Conservation (phyloP, 345 rosid genomes). For the Citrus trifoliata region DNA sequence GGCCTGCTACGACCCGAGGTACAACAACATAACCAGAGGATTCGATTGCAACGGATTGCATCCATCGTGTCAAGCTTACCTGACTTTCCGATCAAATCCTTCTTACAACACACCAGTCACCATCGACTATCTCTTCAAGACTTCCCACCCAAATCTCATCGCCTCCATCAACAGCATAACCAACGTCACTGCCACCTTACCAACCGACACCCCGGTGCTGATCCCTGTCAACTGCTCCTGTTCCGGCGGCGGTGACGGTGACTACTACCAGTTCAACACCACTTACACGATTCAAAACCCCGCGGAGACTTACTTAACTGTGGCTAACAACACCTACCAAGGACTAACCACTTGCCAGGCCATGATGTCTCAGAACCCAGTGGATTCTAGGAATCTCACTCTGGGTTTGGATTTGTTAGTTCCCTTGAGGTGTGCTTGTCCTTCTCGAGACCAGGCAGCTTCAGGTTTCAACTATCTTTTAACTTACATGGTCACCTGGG, state of each 20-base stretch:
- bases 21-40: constrained; percentile 46
- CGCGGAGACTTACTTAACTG: constrained; percentile 37
- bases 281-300: constrained; percentile 26
- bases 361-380: constrained; percentile 58
- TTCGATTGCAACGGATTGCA: constrained; percentile 44
- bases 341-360: constrained; percentile 92
- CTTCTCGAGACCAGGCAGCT: constrained; percentile 52
- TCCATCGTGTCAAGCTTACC: constrained; percentile 56
- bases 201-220: constrained; percentile 31
- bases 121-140: constrained; percentile 40
- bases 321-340: constrained; percentile 83
- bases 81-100: constrained; percentile 66
- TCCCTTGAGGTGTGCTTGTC: constrained; percentile 87
- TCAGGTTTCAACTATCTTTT: constrained; percentile 53
- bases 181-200: constrained; percentile 28
- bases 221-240: constrained; percentile 73
- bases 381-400: constrained; percentile 17
- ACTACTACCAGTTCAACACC: constrained; percentile 68
- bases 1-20: constrained; percentile 21
- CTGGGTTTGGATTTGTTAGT: constrained; percentile 30
- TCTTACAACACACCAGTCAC: constrained; percentile 37
- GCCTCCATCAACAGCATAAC: constrained; percentile 56
- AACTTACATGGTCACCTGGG: constrained; percentile 44
- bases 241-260: constrained; percentile 8
- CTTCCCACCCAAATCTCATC: constrained; percentile 33